Base-by-base conservation (phyloP, 139 green algal species). In the Tetraselmis chui region DNA sequence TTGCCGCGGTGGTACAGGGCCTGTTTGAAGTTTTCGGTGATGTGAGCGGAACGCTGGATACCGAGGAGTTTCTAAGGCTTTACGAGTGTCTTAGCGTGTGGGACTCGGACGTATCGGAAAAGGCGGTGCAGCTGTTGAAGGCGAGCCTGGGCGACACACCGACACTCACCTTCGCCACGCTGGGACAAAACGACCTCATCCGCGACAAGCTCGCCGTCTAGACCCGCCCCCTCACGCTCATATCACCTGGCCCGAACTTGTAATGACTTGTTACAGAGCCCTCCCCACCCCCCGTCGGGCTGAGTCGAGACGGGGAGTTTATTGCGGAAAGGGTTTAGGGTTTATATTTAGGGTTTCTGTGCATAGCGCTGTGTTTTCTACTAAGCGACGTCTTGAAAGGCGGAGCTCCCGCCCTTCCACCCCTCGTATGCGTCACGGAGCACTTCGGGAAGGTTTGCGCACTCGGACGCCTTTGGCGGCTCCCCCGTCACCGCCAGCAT, bases 21-120 rank as follows among this genome's bases (percentile, higher is more conserved):
- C 22, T 84, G 1, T 86, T 86, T 76, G 81, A 83, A 24, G 78
- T 84, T 26, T 82, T 87, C 18, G 79, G 79, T 1, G 75, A 84
- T 11, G 30, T 81, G 25, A 29, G 29, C 77, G 28, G 59, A 1
- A 80, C n/a, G 11, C 32, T 27, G 30, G 2, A 30, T 2, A 82
- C 79, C 76, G 45, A 67, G 18, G 45, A 67, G 45, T 67, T 67
- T 18, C 45, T 67, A 5, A 67, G 18, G 45, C 45, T 67, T 25
- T 67, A 67, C 45, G 45, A 67, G 45, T 67, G 45, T 67, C 45
- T 67, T 5, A 25, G 11, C 18, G 45, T 67, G 45, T 67, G 45
- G 45, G 45, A 67, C 45, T 67, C 45, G 45, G 45, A 67, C 45
- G 45, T 67, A 18, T 67, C 45, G 18, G 45, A 67, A 18, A 67